phyloP scores from a whole-genome alignment of 306 rosid species.

The Luffa acutangula region DNA sequence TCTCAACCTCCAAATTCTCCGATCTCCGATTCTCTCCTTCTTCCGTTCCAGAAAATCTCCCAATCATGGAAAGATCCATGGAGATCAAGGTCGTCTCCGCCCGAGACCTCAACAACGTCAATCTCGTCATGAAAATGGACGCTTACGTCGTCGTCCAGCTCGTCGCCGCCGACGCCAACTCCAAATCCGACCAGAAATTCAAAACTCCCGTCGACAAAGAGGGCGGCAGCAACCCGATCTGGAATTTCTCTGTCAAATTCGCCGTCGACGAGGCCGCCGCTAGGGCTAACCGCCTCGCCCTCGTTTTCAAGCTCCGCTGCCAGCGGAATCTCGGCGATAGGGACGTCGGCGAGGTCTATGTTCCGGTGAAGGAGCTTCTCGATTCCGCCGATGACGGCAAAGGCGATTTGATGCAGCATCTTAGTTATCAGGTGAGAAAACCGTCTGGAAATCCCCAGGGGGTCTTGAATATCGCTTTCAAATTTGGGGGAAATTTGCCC shows the following conservation, averaged over 20 bases:
- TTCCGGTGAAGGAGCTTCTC: conserved; percentile 53
- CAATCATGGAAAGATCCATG: conserved; percentile 39
- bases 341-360: conserved; percentile 36
- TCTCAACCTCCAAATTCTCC: neutral
- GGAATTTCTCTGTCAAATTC: conserved; percentile 50
- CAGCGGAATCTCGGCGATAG: conserved; percentile 40
- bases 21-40: neutral
- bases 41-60: neutral
- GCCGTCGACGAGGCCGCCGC: conserved; percentile 26
- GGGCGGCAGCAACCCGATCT: conserved; percentile 41
- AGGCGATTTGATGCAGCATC: conserved; percentile 15
- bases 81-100: conserved; percentile 65
- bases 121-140: conserved; percentile 58
- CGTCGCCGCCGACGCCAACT: conserved; percentile 19
- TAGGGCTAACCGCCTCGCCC: conserved; percentile 31
- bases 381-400: conserved; percentile 18
- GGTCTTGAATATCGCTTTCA: conserved; percentile 33
- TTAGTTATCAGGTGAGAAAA: conserved; percentile 42
- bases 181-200: conserved; percentile 8
- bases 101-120: conserved; percentile 52
- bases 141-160: conserved; percentile 54
- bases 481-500: conserved; percentile 13
- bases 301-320: conserved; percentile 35
- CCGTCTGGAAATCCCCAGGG: conserved; percentile 53
- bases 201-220: conserved; percentile 29